Evolutionary conservation across 345 rosid species (phyloP).

Genomic region (Boechera retrofracta): DNA sequence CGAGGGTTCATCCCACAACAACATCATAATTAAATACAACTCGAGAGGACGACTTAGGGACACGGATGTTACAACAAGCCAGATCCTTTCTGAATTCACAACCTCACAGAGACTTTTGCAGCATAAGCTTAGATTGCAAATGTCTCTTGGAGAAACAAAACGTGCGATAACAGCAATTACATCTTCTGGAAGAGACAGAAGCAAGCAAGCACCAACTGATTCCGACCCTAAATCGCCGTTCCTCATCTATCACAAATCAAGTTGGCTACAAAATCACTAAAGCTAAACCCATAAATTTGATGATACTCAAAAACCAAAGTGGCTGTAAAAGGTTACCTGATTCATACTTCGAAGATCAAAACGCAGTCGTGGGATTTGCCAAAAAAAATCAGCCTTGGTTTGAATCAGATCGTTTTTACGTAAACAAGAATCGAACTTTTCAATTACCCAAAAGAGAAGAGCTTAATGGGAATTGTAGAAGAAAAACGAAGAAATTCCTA

Average conservation of each 20-base stretch:
- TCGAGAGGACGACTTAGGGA: too few relatives aligned
- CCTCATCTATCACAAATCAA: conserved; percentile 17
- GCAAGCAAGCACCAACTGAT: conserved; percentile 57
- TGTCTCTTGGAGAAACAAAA: conserved; percentile 60
- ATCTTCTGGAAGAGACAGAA: conserved; percentile 73
- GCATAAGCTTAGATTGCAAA: conserved; percentile 65
- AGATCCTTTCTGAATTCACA: conserved; percentile 64
- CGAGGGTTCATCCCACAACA: too few relatives aligned
- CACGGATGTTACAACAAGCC: conserved; percentile 47
- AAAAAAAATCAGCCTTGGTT: background rate
- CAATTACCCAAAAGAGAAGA: background rate
- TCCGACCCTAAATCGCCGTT: conserved; percentile 45
- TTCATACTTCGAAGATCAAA: background rate
- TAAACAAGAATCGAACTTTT: background rate
- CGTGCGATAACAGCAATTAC: conserved; percentile 60
- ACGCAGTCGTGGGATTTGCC: background rate
- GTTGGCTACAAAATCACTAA: background rate
- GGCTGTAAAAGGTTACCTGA: background rate
- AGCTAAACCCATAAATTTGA: background rate
- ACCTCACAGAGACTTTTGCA: conserved; percentile 58
- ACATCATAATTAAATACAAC: too few relatives aligned
- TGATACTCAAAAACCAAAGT: background rate
- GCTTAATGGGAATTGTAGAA: too few relatives aligned
- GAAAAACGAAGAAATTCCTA: background rate
- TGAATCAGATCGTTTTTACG: background rate